Conservation (phyloP, 1,284 basidiomycete genomes). For the Agaricales sp. region DNA sequence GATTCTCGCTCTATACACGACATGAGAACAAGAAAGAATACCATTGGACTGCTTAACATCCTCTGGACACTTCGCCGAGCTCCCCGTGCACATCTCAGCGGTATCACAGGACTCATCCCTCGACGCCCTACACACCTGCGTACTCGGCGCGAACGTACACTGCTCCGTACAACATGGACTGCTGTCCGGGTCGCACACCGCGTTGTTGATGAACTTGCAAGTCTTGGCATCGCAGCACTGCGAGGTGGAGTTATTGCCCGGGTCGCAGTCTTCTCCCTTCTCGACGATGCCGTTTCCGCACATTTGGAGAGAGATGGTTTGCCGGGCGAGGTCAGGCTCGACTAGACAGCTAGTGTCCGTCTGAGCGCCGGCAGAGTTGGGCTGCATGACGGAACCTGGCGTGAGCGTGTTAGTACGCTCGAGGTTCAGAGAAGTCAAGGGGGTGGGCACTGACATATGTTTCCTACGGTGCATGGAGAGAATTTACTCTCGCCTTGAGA, state of each 20-base stretch:
- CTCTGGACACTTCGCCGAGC: slow-evolving; percentile 60
- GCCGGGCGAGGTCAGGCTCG: slow-evolving; percentile 33
- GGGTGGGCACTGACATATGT: slow-evolving; percentile 60
- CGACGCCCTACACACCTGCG: slow-evolving; percentile 64
- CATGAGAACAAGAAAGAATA: slow-evolving; percentile 11
- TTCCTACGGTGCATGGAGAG: slow-evolving; percentile 83
- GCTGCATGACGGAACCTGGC: slow-evolving; percentile 52
- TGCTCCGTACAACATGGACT: slow-evolving; percentile 67
- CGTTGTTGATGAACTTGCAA: slow-evolving; percentile 66
- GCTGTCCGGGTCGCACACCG: slow-evolving; percentile 76
- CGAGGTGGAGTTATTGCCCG: slow-evolving; percentile 53
- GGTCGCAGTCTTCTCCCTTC: slow-evolving; percentile 81
- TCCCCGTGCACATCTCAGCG: slow-evolving; percentile 76
- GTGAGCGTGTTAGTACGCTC: slow-evolving; percentile 4
- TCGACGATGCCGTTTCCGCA: slow-evolving; percentile 78
- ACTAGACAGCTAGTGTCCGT: slow-evolving; percentile 55
- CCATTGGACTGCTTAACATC: slow-evolving; percentile 66
- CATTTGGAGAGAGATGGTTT: slow-evolving; percentile 55
- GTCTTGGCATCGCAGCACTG: slow-evolving; percentile 72
- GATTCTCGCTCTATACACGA: too few relatives aligned
- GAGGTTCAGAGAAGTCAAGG: not conserved
- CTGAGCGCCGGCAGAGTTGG: slow-evolving; percentile 23
- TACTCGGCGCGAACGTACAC: slow-evolving; percentile 61
- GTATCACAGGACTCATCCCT: slow-evolving; percentile 65
- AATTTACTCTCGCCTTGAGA: slow-evolving; percentile 41